Evolutionary conservation across 345 rosid genomes (phyloP), one percentile per base, ranked within the genome.

Genomic region (Sisymbrium irio): DNA sequence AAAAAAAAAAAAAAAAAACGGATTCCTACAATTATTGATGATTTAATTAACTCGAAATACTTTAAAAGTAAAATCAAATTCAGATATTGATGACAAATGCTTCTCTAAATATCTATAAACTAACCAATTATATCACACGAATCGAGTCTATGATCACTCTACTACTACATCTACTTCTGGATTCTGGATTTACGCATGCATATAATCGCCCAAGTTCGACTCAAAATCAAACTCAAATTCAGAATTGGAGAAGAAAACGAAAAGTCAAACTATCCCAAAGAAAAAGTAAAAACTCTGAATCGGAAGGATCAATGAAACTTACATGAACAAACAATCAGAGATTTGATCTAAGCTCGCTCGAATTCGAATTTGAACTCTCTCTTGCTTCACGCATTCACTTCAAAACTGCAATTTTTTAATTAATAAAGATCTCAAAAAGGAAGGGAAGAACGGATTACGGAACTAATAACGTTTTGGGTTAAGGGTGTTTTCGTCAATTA

Each of bases 371-470:
- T 33, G 9, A 73, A 15, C 65, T 67, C 69, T 60, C 58, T 73
- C 75, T 72, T 67, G 14, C 28, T 27, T 27, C 1, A 67, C 65
- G 77, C 81, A 78, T 72, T 55, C 73, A 73, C 81, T 78, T 45
- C 7, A 49, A 45, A 66, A 53, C 32, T 11, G 32, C 32, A 11
- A 20, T 10, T n/a, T 10, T 66, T 59, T 40, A 51, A 42, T 42
- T 65, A 47, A 42, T 33, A 69, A 69, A 62, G n/a, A 54, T 69
- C 59, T 54, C 58, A n/a, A 37, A 65, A 65, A 2, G 63, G 46
- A 27, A 49, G 37, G 47, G 19, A 25, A 30, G 55, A 50, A 67
- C 74, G 70, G 46, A 62, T 51, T 72, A 62, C 32, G 61, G 39
- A 44, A 68, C 56, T 54, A 78, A 51, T 60, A 67, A 73, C 74